Percentiles rank a stretch among this genome's conserved stretches.
Conservation (phyloP, 805 yeast genomes). For the Debaryomyces hansenii region DNA sequence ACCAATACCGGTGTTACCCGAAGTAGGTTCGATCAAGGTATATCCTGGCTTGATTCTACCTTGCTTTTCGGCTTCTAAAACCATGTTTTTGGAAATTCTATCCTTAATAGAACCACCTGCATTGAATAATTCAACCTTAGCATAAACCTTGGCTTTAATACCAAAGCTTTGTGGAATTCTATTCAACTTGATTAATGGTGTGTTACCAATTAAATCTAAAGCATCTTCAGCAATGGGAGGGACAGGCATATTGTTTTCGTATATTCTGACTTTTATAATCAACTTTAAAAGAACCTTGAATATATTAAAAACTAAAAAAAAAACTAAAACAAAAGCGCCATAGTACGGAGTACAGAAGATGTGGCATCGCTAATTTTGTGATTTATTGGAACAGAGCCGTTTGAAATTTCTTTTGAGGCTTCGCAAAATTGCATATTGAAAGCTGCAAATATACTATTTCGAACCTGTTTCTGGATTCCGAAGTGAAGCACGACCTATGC, state of each 20-base stretch:
- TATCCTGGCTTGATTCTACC: constrained; percentile 84
- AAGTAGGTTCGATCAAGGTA: constrained; percentile 85
- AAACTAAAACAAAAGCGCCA: neutral
- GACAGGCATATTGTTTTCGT: constrained; percentile 9
- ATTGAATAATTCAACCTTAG: constrained; percentile 79
- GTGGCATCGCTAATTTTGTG: neutral
- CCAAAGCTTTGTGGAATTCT: constrained; percentile 76
- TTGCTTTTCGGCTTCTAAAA: constrained; percentile 75
- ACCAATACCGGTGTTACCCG: constrained; percentile 92
- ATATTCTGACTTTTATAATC: neutral
- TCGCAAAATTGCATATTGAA: too few relatives aligned
- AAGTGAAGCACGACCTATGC: too few relatives aligned
- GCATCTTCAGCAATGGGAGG: constrained; percentile 52
- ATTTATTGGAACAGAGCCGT: neutral
- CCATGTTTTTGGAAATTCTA: constrained; percentile 84
- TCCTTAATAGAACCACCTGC: constrained; percentile 92
- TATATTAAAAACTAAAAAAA: too few relatives aligned
- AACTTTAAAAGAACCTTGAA: neutral
- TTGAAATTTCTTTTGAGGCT: neutral
- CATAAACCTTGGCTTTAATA: constrained; percentile 67
- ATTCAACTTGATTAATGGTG: constrained; percentile 75
- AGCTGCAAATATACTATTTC: too few relatives aligned
- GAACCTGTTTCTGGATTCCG: too few relatives aligned
- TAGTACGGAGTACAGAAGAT: neutral
- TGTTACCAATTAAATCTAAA: constrained; percentile 79